Conservation (phyloP, 2,329 filamentous ascomycete species). For the Monosporascus sp. region DNA sequence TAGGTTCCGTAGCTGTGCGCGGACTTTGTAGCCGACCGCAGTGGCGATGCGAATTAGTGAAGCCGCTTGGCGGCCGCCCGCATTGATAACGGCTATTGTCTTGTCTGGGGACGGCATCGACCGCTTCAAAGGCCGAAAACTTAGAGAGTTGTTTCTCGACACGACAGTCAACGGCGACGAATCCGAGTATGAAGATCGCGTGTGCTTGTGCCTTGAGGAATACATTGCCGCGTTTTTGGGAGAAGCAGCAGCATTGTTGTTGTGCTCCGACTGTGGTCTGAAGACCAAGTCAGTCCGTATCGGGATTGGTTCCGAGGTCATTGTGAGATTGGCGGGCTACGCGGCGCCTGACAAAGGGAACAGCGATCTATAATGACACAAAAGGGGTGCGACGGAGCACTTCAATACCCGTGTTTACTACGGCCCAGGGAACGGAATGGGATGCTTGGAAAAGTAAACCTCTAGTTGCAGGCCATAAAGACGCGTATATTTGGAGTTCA, state of each 20-base stretch:
- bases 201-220: constrained; percentile 50
- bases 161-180: constrained; percentile 44
- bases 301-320: constrained; percentile 25
- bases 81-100: constrained; percentile 92
- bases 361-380: not conserved
- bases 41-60: constrained; percentile 92
- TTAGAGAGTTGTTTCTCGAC: constrained; percentile 55
- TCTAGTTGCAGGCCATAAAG: not conserved
- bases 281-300: constrained; percentile 27
- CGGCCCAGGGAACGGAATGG: not conserved
- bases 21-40: constrained; percentile 88
- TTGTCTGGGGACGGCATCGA: constrained; percentile 59
- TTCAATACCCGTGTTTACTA: not conserved
- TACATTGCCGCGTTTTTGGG: constrained; percentile 17
- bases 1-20: constrained; percentile 82
- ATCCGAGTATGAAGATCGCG: constrained; percentile 56
- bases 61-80: constrained; percentile 89
- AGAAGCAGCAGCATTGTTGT: constrained; percentile 19
- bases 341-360: not conserved
- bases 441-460: not conserved
- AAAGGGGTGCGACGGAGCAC: constrained; percentile 3
- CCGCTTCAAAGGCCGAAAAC: constrained; percentile 55
- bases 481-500: not conserved
- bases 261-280: constrained; percentile 22
- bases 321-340: constrained; percentile 13